These are phyloP conservation scores for Amaranthus hypochondriacus DNA, from an alignment of 148 eudicot genomes.

Conservation along the genomic window DNA sequence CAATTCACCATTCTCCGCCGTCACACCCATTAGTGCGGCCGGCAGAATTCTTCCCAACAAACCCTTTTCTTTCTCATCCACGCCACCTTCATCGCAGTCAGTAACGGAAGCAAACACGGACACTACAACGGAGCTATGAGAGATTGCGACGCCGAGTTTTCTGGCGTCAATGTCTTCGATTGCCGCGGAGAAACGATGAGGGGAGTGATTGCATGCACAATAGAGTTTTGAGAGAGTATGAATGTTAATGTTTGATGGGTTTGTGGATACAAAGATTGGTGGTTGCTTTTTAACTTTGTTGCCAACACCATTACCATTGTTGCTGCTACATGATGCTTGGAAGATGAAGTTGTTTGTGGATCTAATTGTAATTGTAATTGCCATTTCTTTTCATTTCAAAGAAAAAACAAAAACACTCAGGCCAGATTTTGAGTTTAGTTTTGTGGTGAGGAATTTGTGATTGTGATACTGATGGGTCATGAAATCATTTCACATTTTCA, in stretches of 20 bases:
- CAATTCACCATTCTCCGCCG: constrained; percentile 50
- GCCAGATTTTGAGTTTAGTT: neutral
- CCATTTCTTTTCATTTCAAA: neutral
- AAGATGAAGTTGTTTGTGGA: constrained; percentile 11
- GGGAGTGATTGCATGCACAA: constrained; percentile 58
- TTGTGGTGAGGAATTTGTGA: neutral
- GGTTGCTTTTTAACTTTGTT: constrained; percentile 19
- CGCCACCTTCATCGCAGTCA: constrained; percentile 18
- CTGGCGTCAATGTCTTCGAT: constrained; percentile 32
- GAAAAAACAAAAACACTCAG: too few species aligned
- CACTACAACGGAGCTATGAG: constrained; percentile 61
- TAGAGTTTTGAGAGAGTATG: constrained; percentile 44
- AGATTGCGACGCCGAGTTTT: constrained; percentile 59
- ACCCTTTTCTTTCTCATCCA: constrained; percentile 13
- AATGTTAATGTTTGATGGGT: constrained; percentile 42
- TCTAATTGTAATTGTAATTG: constrained; percentile 16
- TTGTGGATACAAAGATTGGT: constrained; percentile 50
- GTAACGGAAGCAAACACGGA: constrained; percentile 43
- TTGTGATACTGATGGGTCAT: neutral
- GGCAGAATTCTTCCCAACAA: constrained; percentile 37
- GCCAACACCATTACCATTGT: too few species aligned
- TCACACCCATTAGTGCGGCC: constrained; percentile 28
- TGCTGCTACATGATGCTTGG: neutral
- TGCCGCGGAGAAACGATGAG: constrained; percentile 51
- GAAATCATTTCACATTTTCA: neutral